Conservation (phyloP, 2,329 filamentous ascomycete species). For the Aspergillus glaucus region DNA sequence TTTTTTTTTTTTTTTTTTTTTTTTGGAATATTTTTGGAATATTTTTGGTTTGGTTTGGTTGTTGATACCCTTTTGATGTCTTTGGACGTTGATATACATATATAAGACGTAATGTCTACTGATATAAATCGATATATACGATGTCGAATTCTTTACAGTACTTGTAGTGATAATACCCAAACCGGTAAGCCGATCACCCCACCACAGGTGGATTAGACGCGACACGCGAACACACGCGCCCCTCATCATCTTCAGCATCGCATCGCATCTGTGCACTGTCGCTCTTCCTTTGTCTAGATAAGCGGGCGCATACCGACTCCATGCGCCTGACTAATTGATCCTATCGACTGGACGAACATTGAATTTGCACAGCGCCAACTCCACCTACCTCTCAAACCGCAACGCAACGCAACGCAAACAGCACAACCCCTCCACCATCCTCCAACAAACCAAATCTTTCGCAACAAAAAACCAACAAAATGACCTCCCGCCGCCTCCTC, state of each 20-base stretch:
- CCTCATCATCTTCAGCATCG: neutral
- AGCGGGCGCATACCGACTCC: too few relatives aligned
- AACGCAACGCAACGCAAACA: neutral
- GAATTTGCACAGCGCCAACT: too few relatives aligned
- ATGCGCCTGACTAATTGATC: too few relatives aligned
- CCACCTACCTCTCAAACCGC: neutral
- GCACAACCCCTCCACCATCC: neutral
- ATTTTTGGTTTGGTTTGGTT: neutral
- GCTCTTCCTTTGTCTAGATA: too few relatives aligned
- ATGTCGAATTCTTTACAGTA: too few relatives aligned
- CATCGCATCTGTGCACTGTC: too few relatives aligned
- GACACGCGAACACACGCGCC: neutral
- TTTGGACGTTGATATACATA: too few relatives aligned
- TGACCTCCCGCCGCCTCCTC: conserved; percentile 23
- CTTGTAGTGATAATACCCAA: neutral
- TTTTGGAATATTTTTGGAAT: neutral
- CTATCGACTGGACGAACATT: too few relatives aligned
- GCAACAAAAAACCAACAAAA: conserved; percentile 4
- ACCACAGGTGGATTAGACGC: conserved; percentile 7
- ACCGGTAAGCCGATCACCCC: neutral
- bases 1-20: conserved; percentile 1
- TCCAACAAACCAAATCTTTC: neutral
- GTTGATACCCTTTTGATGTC: neutral
- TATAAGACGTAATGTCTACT: too few relatives aligned
- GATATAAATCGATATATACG: too few relatives aligned